phyloP scores from a whole-genome alignment of 441 rosid genomes.

The Populus hybrid region DNA sequence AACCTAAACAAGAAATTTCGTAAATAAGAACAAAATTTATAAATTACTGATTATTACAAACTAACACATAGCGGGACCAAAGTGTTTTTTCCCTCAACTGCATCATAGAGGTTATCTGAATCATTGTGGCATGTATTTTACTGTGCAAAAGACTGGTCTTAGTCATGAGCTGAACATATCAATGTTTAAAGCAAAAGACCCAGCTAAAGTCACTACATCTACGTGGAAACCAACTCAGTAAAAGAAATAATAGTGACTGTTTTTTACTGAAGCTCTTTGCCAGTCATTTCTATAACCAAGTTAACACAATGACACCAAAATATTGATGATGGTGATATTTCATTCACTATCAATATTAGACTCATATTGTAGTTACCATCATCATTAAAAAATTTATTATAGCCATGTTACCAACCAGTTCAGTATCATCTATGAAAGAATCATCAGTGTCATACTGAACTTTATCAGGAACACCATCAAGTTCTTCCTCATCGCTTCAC shows the following conservation, averaged over 20 bases:
- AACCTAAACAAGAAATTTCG: neutral
- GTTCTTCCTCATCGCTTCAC: conserved; percentile 76
- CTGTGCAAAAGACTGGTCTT: neutral
- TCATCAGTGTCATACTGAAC: conserved; percentile 86
- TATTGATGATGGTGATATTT: neutral
- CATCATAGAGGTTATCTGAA: too few relatives aligned
- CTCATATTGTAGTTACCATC: neutral
- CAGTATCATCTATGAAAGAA: conserved; percentile 80
- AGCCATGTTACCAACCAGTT: conserved; percentile 45
- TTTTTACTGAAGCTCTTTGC: neutral
- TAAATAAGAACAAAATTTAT: neutral
- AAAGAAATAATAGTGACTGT: neutral
- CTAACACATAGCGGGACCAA: neutral
- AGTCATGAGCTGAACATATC: neutral
- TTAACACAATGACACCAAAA: neutral
- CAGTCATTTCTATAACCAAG: neutral
- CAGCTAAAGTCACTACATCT: neutral
- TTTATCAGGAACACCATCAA: conserved; percentile 67
- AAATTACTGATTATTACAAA: neutral
- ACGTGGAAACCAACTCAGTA: neutral
- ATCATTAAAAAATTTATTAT: neutral
- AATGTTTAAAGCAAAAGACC: too few relatives aligned
- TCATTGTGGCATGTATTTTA: neutral
- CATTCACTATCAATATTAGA: neutral
- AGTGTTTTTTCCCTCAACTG: neutral